Base-by-base conservation (phyloP, 176 grass and related monocot genomes). In the Zizania latifolia region DNA sequence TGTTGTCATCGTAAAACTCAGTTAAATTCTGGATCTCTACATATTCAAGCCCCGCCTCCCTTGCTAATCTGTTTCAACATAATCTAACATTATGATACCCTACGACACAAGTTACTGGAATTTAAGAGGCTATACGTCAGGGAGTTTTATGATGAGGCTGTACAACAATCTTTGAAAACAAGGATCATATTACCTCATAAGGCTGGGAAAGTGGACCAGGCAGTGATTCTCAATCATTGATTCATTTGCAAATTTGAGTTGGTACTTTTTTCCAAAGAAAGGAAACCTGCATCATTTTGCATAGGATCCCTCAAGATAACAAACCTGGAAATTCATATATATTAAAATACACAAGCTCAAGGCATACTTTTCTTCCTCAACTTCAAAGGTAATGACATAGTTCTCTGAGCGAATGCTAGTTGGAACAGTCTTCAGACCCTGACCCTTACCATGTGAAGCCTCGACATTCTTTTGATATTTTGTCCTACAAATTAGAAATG, bases 391-490 rank as follows among this genome's bases (percentile, higher is more conserved):
- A 83, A 98, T 92, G 48, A 90, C 78, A 72, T 98, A 98, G 81
- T 98, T 98, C 74, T 98, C 94, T 6, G 94, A 89, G 72, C 94
- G 94, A 74, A 98, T 92, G 84, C 92, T 91, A 87, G 84, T 89
- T 62, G 94, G 85, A 82, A 94, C 85, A 57, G 62, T 41, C 73
- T 91, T 97, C 55, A 85, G 76, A 69, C 88, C 90, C 66, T 93
- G 75, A 71, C 86, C 90, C 67, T 94, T 98, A 72, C 87, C 86
- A 86, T 93, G 94, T 8, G 89, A 94, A 71, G 94, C 91, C 69
- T 98, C 94, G 30, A 98, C 94, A 38, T 92, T 98, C 76, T 98
- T 98, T 74, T 98, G 94, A 82, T 98, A 98, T 66, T 98, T 98
- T 28, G 94, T 89, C 94, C 94, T 98, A 71, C 57, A 76, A 45